Percentiles rank a stretch among this genome's conserved stretches.
These are phyloP conservation scores for Paecilomyces variotii DNA, from an alignment of 2,329 filamentous ascomycete species.

Conservation along the genomic window DNA sequence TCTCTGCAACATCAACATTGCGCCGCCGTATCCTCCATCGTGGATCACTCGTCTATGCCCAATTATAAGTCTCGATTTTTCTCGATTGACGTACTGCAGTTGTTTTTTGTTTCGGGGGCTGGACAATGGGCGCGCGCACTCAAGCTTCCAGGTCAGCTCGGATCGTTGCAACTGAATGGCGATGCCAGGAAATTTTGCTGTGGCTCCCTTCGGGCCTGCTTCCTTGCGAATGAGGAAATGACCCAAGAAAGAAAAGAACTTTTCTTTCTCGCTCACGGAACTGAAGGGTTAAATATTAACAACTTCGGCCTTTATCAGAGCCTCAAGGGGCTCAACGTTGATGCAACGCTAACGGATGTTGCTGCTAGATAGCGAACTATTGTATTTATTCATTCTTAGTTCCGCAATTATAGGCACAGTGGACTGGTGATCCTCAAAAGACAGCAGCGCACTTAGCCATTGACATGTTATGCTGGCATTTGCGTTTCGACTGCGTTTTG, in stretches of 20 bases:
- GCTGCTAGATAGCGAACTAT: neutral
- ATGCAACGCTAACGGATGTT: neutral
- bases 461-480: neutral
- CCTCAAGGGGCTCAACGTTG: neutral
- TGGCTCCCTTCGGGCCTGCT: neutral
- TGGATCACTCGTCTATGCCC: neutral
- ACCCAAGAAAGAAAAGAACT: neutral
- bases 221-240: neutral
- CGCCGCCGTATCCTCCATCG: neutral
- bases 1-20: neutral
- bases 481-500: neutral
- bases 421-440: neutral
- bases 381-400: neutral
- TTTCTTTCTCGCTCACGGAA: neutral
- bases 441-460: neutral
- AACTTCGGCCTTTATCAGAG: neutral
- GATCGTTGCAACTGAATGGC: neutral
- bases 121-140: neutral
- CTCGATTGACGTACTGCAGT: neutral
- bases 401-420: neutral
- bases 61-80: neutral
- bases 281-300: neutral
- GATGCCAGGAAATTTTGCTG: neutral
- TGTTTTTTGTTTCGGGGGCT: neutral
- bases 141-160: neutral